Base-by-base conservation (phyloP, 2,329 filamentous ascomycete species). In the Talaromyces amestolkiae region DNA sequence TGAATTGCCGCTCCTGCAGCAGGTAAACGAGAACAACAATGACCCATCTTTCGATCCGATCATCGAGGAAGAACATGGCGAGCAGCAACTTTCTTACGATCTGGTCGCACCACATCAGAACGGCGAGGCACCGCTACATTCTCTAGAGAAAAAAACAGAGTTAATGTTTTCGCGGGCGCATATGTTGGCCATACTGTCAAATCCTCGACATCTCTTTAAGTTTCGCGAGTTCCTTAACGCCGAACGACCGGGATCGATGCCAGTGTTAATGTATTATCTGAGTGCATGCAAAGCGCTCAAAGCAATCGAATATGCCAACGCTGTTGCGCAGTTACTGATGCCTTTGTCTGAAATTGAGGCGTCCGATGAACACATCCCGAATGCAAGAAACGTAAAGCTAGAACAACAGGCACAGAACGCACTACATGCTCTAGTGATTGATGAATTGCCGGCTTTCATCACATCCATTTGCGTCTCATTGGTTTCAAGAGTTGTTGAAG, bases 371-470 rank as follows among this genome's bases (percentile, higher is more conserved):
- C 74, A 78, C 2, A 80, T 85, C 1, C 79, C 80, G 13, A 76
- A 80, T 1, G 89, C 87, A 0, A 74, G 81, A 8, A 91, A 91
- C 69, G 75, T 78, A 2, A 79, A 83, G 0, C 77, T 93, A 19
- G 82, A 89, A 70, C 83, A 85, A 63, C 89, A 88, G 70, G 87
- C 88, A 0, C 78, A 83, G n/a, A 80, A 85, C 66, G 88, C 89
- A 1, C 90, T 93, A 65, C 83, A 88, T 39, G 78, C 83, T 0
- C 77, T 93, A 13, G 87, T 87, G 1, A 80, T 83, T 37, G 87
- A 92, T 49, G 90, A 92, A 65, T 76, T 93, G 1, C 89, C 90
- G 1, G 89, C 89, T 0, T 93, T 88, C 72, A 85, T 93, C 66
- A 88, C 89, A 0, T 85, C 90, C 67, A 83, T 84, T 0, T 92